phyloP scores from a whole-genome alignment of 2,329 filamentous ascomycete genomes.

The Endothia cerciana region DNA sequence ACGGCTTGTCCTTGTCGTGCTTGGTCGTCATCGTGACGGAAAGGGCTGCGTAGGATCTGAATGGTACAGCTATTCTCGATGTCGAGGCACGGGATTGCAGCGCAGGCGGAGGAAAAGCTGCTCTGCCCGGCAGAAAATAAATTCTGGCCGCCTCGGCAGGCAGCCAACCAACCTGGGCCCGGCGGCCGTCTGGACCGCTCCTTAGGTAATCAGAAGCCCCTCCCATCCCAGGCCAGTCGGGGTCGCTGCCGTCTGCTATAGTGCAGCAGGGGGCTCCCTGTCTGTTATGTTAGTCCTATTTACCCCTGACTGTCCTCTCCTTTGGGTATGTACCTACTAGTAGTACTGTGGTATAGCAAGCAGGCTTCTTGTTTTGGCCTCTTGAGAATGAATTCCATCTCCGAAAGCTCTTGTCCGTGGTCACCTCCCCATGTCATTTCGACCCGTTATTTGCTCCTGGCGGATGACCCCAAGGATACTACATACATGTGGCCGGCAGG shows the following conservation, averaged over 20 bases:
- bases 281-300: not conserved
- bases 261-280: not conserved
- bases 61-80: not conserved
- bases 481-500: not conserved
- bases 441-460: not conserved
- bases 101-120: slow-evolving; percentile 1
- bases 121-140: slow-evolving; percentile 4
- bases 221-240: slow-evolving; percentile 15
- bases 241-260: slow-evolving; percentile 13
- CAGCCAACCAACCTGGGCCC: not conserved
- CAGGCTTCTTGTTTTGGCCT: not conserved
- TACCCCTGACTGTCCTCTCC: not conserved
- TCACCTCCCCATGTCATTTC: not conserved
- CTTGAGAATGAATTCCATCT: not conserved
- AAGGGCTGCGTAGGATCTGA: not conserved
- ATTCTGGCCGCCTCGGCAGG: slow-evolving; percentile 15
- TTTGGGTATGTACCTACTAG: not conserved
- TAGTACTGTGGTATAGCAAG: too few species aligned
- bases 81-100: not conserved
- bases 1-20: slow-evolving; percentile 83
- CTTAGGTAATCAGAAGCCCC: too few species aligned
- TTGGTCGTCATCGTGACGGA: slow-evolving; percentile 74
- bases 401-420: not conserved
- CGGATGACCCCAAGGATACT: slow-evolving; percentile 38
- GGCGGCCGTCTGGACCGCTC: not conserved